These are phyloP conservation scores for Aspergillus kassunensis DNA, from an alignment of 495 filamentous ascomycete species.

Conservation along the genomic window DNA sequence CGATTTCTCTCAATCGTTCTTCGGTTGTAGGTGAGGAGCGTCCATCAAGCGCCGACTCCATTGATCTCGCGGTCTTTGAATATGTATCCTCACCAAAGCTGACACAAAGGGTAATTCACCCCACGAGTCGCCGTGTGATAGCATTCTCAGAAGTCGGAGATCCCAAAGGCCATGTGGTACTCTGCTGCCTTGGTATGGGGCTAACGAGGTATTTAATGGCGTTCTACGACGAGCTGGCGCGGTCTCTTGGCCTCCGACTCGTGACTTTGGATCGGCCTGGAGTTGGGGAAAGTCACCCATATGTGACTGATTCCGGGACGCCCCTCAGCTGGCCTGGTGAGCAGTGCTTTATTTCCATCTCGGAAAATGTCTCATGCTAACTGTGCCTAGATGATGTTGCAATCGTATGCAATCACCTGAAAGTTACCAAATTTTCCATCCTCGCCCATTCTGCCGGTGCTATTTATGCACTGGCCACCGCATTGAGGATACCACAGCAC, in stretches of 20 bases:
- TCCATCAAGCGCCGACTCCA: slow-evolving; percentile 75
- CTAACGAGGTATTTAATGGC: slow-evolving; percentile 92
- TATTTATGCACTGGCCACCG: slow-evolving; percentile 95
- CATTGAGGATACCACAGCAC: slow-evolving; percentile 91
- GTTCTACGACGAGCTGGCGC: slow-evolving; percentile 95
- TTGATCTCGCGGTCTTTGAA: slow-evolving; percentile 82
- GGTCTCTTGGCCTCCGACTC: slow-evolving; percentile 80
- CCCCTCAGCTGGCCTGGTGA: slow-evolving; percentile 92
- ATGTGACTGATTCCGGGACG: slow-evolving; percentile 72
- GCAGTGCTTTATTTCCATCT: slow-evolving; percentile 20
- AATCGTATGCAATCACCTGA: slow-evolving; percentile 86
- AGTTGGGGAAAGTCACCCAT: slow-evolving; percentile 85
- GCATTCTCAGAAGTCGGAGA: slow-evolving; percentile 97
- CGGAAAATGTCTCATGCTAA: slow-evolving; percentile 11
- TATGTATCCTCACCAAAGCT: slow-evolving; percentile 80
- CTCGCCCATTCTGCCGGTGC: slow-evolving; percentile 97
- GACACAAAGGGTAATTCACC: slow-evolving; percentile 80
- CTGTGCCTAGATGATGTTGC: slow-evolving; percentile 75
- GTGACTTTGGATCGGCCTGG: slow-evolving; percentile 94
- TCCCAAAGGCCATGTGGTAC: slow-evolving; percentile 83
- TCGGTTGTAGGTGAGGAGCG: slow-evolving; percentile 43
- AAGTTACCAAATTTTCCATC: slow-evolving; percentile 95
- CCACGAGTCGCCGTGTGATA: slow-evolving; percentile 79
- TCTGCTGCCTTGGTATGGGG: slow-evolving; percentile 98
- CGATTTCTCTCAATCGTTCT: slow-evolving; percentile 24